Evolutionary conservation across 2,329 filamentous ascomycete genomes (phyloP).

Genomic region (Graphilbum fragrans): DNA sequence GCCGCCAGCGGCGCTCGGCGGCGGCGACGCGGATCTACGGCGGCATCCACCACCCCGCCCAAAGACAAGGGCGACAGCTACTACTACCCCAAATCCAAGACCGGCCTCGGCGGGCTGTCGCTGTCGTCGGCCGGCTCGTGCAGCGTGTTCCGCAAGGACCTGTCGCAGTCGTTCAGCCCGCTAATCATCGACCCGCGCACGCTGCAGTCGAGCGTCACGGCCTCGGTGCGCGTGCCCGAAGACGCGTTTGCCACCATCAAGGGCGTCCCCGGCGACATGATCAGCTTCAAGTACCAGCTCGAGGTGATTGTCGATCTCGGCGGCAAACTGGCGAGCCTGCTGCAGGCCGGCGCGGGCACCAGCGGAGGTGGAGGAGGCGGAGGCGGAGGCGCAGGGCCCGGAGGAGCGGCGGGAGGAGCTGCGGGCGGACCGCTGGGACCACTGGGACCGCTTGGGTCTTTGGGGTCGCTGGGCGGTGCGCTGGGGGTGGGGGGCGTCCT

Average conservation of each 20-base stretch:
- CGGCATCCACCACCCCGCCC: not conserved
- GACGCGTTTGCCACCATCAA: constrained; percentile 87
- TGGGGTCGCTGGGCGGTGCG: not conserved
- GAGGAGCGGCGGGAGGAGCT: constrained; percentile 12
- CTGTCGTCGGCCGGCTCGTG: constrained; percentile 76
- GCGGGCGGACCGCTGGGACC: not conserved
- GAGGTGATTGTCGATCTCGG: constrained; percentile 90
- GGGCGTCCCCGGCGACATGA: constrained; percentile 82
- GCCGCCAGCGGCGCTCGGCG: not conserved
- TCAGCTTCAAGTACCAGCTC: constrained; percentile 87
- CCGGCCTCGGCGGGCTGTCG: constrained; percentile 75
- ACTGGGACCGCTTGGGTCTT: too few species aligned
- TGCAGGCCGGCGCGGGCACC: constrained; percentile 45
- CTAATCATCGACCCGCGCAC: constrained; percentile 76
- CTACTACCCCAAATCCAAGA: constrained; percentile 76
- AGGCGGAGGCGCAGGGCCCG: not conserved
- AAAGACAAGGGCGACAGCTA: constrained; percentile 21
- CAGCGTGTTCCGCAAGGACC: constrained; percentile 90
- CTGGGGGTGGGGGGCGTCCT: constrained; percentile 6
- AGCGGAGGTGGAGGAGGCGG: constrained; percentile 8
- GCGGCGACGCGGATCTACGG: not conserved
- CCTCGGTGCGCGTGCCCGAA: constrained; percentile 75
- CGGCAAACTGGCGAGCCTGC: constrained; percentile 66
- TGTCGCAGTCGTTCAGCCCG: constrained; percentile 79
- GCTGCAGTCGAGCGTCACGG: constrained; percentile 67